Base-by-base conservation (phyloP, 257 asterid species). In the Solanum infundibuliforme region DNA sequence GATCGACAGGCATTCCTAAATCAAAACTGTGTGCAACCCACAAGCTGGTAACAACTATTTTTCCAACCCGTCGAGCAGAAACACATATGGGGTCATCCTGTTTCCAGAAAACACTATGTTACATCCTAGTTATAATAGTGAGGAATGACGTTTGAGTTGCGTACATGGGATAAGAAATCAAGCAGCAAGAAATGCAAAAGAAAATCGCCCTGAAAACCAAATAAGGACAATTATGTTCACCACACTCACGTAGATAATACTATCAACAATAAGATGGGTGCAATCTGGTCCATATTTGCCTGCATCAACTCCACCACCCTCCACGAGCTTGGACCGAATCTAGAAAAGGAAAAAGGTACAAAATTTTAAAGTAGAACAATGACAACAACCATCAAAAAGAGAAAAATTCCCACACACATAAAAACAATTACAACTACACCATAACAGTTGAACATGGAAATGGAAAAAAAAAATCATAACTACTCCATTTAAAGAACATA, bases 21-120 rank as follows among this genome's bases (percentile, higher is more conserved):
- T 93, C 97, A 89, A 76, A 92, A 90, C 99, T 92, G 89, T 96
- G 98, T 73, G 90, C 96, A 85, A 97, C 98, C 99, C 99, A 97
- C 46, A 94, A 87, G 76, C 92, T 91, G 86, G 95, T 94, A 79
- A 96, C 99, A 88, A 97, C 75, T 55, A 83, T 88, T 94, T 97
- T 95, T 68, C 95, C 96, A 71, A 94, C 97, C 83, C 91, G 90
- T 90, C 96, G 92, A 62, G 99, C 99, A 88, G 96, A 92, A 43
- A 89, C 89, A 43, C 99, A 97, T 32, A 91, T 83, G 23, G 99
- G 98, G 90, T 97, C 98, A 69, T 95, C 97, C 99, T 97, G 86
- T 55, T 82, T 48, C 69, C 43, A 82, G 71, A 29, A 85, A 85
- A 86, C 71, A 84, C 25, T 27, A 84, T 35, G 83, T 36, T 62